Conservation (phyloP, 1,284 basidiomycete species). For the Fomitopsis schrenkii region DNA sequence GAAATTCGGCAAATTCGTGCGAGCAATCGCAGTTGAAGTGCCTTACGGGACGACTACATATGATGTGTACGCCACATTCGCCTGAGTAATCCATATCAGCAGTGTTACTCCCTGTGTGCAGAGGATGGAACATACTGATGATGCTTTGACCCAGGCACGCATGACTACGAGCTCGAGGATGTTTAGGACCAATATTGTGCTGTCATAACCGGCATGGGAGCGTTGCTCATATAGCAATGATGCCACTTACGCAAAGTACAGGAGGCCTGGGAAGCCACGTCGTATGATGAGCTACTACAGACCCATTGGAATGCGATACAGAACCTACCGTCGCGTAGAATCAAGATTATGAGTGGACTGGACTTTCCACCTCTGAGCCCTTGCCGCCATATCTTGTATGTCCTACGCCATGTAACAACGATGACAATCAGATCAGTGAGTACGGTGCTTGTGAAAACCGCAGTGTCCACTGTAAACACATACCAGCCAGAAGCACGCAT, state of each 20-base stretch:
- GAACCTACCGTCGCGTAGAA: background rate
- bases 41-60: background rate
- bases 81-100: background rate
- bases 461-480: background rate
- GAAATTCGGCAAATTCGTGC: too few species aligned
- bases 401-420: background rate
- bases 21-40: too few species aligned
- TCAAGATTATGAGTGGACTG: background rate
- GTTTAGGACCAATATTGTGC: background rate
- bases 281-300: background rate
- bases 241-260: background rate
- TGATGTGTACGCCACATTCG: background rate
- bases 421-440: background rate
- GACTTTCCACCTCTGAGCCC: background rate
- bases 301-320: too few species aligned
- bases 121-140: background rate
- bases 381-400: background rate
- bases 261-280: background rate
- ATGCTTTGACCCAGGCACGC: background rate
- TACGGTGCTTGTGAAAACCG: background rate
- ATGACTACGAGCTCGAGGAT: background rate
- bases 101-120: background rate
- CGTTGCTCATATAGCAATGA: too few species aligned
- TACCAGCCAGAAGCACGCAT: too few species aligned
- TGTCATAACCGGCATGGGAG: background rate